Evolutionary conservation across 352 stramenopile species (phyloP).

Genomic region (Phytophthora idaei): DNA sequence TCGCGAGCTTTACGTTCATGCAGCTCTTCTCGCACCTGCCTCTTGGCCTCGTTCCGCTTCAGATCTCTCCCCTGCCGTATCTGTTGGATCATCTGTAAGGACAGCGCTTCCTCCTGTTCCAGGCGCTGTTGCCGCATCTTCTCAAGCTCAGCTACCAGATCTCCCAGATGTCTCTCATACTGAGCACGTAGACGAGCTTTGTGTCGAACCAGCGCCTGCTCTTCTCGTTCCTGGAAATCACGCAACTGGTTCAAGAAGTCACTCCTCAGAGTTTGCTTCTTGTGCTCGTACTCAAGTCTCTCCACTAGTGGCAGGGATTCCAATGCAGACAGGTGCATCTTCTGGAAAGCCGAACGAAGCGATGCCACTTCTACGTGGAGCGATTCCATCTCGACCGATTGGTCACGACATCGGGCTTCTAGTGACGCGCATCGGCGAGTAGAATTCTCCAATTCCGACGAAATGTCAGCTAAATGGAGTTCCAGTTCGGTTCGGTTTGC

Average conservation of each 20-base stretch:
- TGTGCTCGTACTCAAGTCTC: constrained; percentile 75
- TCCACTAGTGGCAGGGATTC: constrained; percentile 57
- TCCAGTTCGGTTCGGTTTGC: constrained; percentile 61
- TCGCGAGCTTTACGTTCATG: constrained; percentile 52
- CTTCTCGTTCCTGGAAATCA: constrained; percentile 75
- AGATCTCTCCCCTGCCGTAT: constrained; percentile 58
- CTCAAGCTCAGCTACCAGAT: constrained; percentile 66
- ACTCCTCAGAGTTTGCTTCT: constrained; percentile 64
- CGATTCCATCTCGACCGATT: constrained; percentile 56
- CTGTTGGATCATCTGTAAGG: constrained; percentile 54
- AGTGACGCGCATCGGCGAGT: constrained; percentile 44
- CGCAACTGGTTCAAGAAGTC: constrained; percentile 70
- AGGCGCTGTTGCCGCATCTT: constrained; percentile 56
- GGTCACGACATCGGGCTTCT: constrained; percentile 56
- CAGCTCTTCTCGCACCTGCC: constrained; percentile 53
- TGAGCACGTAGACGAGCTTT: constrained; percentile 71
- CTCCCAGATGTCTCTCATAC: constrained; percentile 68
- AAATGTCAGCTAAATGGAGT: constrained; percentile 52
- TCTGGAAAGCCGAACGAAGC: constrained; percentile 46
- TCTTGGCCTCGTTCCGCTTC: constrained; percentile 52
- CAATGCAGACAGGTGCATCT: constrained; percentile 59
- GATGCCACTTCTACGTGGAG: constrained; percentile 61
- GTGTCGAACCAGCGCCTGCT: constrained; percentile 61
- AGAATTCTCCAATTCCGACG: constrained; percentile 51
- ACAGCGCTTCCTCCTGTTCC: constrained; percentile 65